Evolutionary conservation across 345 rosid genomes (phyloP).

Genomic region (Rhodamnia rubescens): DNA sequence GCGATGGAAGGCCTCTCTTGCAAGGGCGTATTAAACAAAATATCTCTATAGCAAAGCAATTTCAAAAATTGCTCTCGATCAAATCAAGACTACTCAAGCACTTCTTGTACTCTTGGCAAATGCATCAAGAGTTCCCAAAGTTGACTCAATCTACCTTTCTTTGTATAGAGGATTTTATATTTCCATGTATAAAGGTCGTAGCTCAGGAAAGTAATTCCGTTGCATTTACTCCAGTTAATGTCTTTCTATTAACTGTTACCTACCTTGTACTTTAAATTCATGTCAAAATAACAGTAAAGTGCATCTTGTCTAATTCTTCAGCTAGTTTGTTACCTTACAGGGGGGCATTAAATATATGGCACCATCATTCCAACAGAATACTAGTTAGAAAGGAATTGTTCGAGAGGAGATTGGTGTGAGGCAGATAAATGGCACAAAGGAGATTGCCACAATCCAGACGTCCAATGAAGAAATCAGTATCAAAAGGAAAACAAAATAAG

Average conservation of each 20-base stretch:
- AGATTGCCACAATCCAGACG: not conserved
- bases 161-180: not conserved
- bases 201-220: not conserved
- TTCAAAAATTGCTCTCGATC: not conserved
- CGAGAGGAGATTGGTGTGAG: not conserved
- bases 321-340: no score
- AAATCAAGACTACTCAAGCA: not conserved
- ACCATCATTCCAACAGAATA: not conserved
- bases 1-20: no score
- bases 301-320: no score
- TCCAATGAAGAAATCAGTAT: not conserved
- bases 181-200: not conserved
- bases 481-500: not conserved
- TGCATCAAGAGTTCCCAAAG: not conserved
- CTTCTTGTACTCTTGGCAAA: not conserved
- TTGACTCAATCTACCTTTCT: not conserved
- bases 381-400: not conserved
- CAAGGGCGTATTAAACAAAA: not conserved
- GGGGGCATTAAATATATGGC: not conserved
- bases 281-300: not conserved
- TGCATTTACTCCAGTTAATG: not conserved
- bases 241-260: not conserved
- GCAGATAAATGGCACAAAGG: not conserved
- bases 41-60: not conserved
- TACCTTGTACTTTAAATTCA: not conserved